Conservation (phyloP, 129 eudicot species). For the Artemisia annua region DNA sequence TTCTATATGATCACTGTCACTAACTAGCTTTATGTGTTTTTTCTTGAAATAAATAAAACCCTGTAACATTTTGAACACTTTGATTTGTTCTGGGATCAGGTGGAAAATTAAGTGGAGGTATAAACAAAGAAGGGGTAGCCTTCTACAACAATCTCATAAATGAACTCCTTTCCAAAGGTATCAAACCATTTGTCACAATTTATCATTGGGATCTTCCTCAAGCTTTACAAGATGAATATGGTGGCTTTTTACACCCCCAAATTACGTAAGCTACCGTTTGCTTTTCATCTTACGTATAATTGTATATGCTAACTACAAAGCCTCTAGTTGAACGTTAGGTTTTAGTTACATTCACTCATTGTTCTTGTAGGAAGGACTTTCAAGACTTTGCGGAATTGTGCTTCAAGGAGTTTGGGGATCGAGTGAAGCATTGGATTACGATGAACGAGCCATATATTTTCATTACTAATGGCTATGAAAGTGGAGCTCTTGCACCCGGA, state of each 20-base stretch:
- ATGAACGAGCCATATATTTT: conserved; percentile 26
- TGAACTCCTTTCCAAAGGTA: conserved; percentile 30
- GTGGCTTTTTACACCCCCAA: conserved; percentile 38
- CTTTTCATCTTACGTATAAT: no score
- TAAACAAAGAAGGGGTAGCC: conserved; percentile 31
- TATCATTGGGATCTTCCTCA: conserved; percentile 44
- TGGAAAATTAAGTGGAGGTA: conserved; percentile 39
- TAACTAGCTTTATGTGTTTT: no score
- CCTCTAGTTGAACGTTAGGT: no score
- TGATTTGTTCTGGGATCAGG: background rate
- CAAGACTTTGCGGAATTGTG: conserved; percentile 24
- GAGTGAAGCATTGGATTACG: conserved; percentile 38
- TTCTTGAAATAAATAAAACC: background rate
- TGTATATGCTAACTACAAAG: no score
- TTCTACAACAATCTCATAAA: conserved; percentile 37
- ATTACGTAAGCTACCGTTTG: no score
- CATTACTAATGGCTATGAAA: conserved; percentile 3
- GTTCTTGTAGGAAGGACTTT: conserved; percentile 14
- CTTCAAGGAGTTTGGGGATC: conserved; percentile 30
- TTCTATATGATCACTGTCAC: no score
- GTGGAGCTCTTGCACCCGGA: conserved; percentile 29
- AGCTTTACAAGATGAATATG: conserved; percentile 28
- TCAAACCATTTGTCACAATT: conserved; percentile 36
- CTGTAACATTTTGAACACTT: no score
- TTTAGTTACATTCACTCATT: no score